phyloP scores from a whole-genome alignment of 2,329 filamentous ascomycete species.

The Paraconiothyrium brasiliense region DNA sequence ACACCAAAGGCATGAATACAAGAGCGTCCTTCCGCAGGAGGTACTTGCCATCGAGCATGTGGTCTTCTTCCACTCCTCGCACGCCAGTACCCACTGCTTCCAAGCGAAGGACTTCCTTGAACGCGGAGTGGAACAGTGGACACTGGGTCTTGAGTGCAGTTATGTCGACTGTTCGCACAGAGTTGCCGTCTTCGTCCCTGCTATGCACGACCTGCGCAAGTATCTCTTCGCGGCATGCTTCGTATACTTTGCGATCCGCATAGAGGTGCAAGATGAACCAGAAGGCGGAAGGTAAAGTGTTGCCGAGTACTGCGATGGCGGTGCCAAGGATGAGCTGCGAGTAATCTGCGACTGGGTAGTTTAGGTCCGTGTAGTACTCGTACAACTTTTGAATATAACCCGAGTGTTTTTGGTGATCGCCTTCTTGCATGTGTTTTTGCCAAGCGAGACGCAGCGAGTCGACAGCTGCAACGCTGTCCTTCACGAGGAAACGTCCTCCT shows the following conservation, averaged over 20 bases:
- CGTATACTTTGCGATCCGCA: constrained; percentile 41
- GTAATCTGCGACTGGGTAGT: constrained; percentile 44
- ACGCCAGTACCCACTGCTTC: constrained; percentile 43
- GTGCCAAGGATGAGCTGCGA: constrained; percentile 50
- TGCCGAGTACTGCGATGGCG: constrained; percentile 49
- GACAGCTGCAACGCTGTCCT: constrained; percentile 33
- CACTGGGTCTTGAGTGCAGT: constrained; percentile 40
- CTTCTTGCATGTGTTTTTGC: constrained; percentile 51
- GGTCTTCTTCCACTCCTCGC: constrained; percentile 43
- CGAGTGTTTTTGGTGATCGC: constrained; percentile 45
- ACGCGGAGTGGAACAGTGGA: constrained; percentile 49
- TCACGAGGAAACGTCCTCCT: constrained; percentile 17
- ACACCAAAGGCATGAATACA: constrained; percentile 36
- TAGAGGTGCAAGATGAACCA: constrained; percentile 51
- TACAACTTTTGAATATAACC: constrained; percentile 29
- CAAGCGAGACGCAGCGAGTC: constrained; percentile 4
- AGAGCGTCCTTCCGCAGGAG: constrained; percentile 43
- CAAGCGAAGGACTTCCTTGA: constrained; percentile 52
- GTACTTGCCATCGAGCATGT: constrained; percentile 36
- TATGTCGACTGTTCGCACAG: constrained; percentile 27
- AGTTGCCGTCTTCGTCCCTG: constrained; percentile 25
- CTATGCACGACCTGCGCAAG: constrained; percentile 2
- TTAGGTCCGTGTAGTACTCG: constrained; percentile 26
- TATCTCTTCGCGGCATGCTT: constrained; percentile 37
- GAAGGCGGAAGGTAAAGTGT: constrained; percentile 50